These are phyloP conservation scores for Phylloporus arenicola DNA, from an alignment of 768 basidiomycete species.

Conservation along the genomic window DNA sequence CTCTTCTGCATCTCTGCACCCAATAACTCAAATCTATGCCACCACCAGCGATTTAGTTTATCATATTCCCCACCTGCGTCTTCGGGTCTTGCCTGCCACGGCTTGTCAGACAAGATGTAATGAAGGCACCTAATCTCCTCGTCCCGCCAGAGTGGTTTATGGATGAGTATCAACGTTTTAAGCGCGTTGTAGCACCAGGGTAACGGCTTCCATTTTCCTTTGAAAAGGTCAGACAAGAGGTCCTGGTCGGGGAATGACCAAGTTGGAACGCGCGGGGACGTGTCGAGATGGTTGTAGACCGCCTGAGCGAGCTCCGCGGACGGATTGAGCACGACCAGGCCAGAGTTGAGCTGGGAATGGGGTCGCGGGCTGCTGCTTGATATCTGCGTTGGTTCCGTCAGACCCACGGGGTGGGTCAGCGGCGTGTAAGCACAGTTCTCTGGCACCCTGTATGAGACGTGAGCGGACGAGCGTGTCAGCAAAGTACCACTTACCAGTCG, in stretches of 20 bases:
- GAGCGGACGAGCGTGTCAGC: not conserved
- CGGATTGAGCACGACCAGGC: conserved; percentile 80
- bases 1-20: conserved; percentile 38
- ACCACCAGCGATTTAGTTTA: conserved; percentile 71
- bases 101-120: conserved; percentile 83
- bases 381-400: conserved; percentile 41
- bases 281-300: conserved; percentile 42
- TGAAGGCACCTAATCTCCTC: conserved; percentile 82
- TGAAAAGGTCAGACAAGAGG: conserved; percentile 74
- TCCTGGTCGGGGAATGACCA: conserved; percentile 93
- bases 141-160: conserved; percentile 77
- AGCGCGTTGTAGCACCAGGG: conserved; percentile 91
- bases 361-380: conserved; percentile 56
- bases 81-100: conserved; percentile 59
- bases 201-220: conserved; percentile 70
- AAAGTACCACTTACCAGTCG: conserved; percentile 59
- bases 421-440: conserved; percentile 81
- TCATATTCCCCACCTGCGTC: conserved; percentile 46
- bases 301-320: conserved; percentile 48
- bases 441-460: conserved; percentile 60
- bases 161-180: conserved; percentile 74
- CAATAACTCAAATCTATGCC: conserved; percentile 52
- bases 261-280: conserved; percentile 45
- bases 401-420: conserved; percentile 40
- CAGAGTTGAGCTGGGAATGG: conserved; percentile 83